Percentiles rank a stretch among this genome's conserved stretches.
Evolutionary conservation across 352 stramenopile genomes (phyloP).

Genomic region (Phytophthora syringae): DNA sequence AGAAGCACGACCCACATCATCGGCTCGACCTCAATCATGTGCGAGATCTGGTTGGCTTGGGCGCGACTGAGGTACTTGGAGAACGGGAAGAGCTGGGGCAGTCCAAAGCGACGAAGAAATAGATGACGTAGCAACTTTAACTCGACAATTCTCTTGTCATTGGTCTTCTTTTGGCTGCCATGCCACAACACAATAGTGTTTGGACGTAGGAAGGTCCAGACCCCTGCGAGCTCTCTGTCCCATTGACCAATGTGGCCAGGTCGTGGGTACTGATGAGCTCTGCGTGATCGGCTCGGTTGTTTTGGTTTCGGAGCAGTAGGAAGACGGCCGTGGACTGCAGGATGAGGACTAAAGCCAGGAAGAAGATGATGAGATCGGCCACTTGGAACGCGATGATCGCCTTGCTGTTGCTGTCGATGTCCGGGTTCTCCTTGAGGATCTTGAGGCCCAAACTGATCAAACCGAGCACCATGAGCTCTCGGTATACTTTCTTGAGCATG

Average conservation of each 20-base stretch:
- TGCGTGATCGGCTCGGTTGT: slow-evolving; percentile 40
- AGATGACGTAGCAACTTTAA: too few relatives aligned
- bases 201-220: slow-evolving; percentile 10
- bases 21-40: slow-evolving; percentile 80
- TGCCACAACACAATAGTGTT: slow-evolving; percentile 18
- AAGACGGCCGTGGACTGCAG: slow-evolving; percentile 53
- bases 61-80: slow-evolving; percentile 65
- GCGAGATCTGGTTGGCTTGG: slow-evolving; percentile 77
- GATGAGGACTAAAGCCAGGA: slow-evolving; percentile 54
- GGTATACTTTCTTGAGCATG: slow-evolving; percentile 69
- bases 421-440: slow-evolving; percentile 43
- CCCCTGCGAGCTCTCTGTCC: background rate
- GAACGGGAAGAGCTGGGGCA: too few relatives aligned
- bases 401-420: slow-evolving; percentile 37
- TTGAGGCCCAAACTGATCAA: slow-evolving; percentile 59
- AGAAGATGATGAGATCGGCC: slow-evolving; percentile 59
- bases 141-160: slow-evolving; percentile 28
- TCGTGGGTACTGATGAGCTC: slow-evolving; percentile 49
- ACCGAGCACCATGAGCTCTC: slow-evolving; percentile 65
- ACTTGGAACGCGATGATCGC: slow-evolving; percentile 51
- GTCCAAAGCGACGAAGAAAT: too few relatives aligned
- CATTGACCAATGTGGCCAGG: slow-evolving; percentile 24
- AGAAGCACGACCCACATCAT: slow-evolving; percentile 66
- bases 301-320: slow-evolving; percentile 43
- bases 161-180: slow-evolving; percentile 19